Evolutionary conservation across 164 flowering plant species (phyloP).

Genomic region (Umbilicus rupestris): DNA sequence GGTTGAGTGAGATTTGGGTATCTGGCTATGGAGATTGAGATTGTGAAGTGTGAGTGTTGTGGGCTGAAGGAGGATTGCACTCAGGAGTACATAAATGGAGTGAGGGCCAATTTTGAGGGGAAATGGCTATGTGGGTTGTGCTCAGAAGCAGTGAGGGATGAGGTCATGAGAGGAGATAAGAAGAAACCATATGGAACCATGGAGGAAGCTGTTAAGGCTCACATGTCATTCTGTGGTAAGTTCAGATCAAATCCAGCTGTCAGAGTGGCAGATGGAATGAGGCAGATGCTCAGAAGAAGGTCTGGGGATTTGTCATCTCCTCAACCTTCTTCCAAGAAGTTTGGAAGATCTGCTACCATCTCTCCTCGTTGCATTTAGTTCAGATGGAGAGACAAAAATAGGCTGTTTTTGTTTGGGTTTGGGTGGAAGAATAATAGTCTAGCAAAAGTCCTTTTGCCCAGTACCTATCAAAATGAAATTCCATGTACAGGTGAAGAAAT

Average conservation of each 20-base stretch:
- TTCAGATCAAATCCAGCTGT: slow-evolving; percentile 62
- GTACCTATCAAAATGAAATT: not conserved
- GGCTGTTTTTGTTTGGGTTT: too few relatives aligned
- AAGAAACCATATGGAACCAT: slow-evolving; percentile 18
- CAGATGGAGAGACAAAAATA: not conserved
- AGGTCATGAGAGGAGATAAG: slow-evolving; percentile 37
- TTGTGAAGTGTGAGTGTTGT: slow-evolving; percentile 86
- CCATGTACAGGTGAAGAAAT: slow-evolving; percentile 1
- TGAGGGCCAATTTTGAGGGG: slow-evolving; percentile 65
- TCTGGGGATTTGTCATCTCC: slow-evolving; percentile 40
- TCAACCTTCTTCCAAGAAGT: slow-evolving; percentile 46
- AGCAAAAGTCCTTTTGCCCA: too few relatives aligned
- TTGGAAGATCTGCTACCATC: slow-evolving; percentile 40
- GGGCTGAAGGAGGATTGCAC: slow-evolving; percentile 93
- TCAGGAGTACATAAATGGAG: slow-evolving; percentile 62
- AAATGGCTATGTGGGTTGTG: slow-evolving; percentile 95
- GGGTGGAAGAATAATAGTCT: too few relatives aligned
- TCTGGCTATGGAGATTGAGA: slow-evolving; percentile 59
- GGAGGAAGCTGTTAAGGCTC: slow-evolving; percentile 69
- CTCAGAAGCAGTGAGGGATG: slow-evolving; percentile 85
- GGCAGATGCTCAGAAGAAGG: slow-evolving; percentile 64
- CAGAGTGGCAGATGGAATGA: slow-evolving; percentile 68
- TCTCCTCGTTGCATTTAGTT: slow-evolving; percentile 7
- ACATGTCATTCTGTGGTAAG: slow-evolving; percentile 61
- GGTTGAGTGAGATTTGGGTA: not conserved